Evolutionary conservation across 2,329 filamentous ascomycete species (phyloP).

Genomic region (Tolypocladium ovalisporum): DNA sequence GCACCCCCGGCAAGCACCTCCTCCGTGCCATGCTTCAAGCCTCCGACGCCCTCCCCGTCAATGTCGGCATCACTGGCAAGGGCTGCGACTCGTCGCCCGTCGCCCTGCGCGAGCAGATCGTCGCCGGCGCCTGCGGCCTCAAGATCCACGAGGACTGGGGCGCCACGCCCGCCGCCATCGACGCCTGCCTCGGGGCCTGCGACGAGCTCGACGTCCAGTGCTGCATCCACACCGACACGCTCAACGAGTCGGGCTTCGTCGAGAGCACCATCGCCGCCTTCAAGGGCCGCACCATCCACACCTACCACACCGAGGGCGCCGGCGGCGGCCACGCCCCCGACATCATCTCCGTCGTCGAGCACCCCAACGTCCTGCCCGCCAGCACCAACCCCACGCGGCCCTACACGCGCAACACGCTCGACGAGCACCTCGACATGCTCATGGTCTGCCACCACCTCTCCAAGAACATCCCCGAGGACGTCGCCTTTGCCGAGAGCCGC

Average conservation of each 20-base stretch:
- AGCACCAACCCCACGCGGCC: constrained; percentile 90
- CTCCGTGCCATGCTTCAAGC: constrained; percentile 87
- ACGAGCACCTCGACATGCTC: constrained; percentile 95
- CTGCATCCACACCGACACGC: constrained; percentile 88
- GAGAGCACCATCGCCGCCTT: constrained; percentile 82
- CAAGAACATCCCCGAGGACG: constrained; percentile 87
- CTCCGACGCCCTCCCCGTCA: constrained; percentile 69
- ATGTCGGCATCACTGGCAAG: constrained; percentile 86
- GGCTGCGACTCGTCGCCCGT: constrained; percentile 69
- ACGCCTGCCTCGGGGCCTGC: constrained; percentile 73
- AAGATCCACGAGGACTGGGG: constrained; percentile 98
- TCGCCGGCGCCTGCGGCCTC: constrained; percentile 77
- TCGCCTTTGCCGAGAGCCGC: constrained; percentile 87
- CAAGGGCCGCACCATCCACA: constrained; percentile 81
- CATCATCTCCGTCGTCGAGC: constrained; percentile 88
- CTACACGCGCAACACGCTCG: constrained; percentile 83
- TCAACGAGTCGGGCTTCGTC: constrained; percentile 96
- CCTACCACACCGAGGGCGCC: constrained; percentile 93
- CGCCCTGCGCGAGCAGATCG: constrained; percentile 68
- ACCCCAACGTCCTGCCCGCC: constrained; percentile 76
- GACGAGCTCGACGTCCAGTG: constrained; percentile 89
- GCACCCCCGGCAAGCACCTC: constrained; percentile 75
- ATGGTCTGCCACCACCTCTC: constrained; percentile 96
- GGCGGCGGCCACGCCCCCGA: constrained; percentile 92
- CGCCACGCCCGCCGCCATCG: constrained; percentile 80